Conservation (phyloP, 1,284 basidiomycete genomes). For the Puccinia triticina region DNA sequence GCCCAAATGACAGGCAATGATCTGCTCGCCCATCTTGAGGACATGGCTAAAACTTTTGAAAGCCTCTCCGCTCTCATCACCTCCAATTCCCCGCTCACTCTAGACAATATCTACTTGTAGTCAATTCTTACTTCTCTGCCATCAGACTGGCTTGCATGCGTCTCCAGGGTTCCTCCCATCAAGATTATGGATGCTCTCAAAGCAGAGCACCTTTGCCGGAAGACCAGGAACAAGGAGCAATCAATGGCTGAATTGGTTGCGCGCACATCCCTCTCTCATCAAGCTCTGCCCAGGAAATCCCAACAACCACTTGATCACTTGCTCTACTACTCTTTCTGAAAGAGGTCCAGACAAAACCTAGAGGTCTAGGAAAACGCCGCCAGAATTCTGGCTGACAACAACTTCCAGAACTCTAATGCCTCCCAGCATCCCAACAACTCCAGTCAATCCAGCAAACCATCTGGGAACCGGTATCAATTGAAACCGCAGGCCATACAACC, state of each 20-base stretch:
- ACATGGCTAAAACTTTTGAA: background rate
- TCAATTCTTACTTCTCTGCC: background rate
- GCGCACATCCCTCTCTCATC: background rate
- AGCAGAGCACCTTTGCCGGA: background rate
- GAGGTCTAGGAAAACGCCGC: too few species aligned
- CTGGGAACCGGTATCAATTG: background rate
- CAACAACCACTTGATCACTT: background rate
- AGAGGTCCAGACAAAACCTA: too few species aligned
- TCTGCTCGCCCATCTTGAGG: background rate
- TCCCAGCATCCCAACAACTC: too few species aligned
- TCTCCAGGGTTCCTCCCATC: background rate
- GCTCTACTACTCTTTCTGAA: too few species aligned
- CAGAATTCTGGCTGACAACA: too few species aligned
- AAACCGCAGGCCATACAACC: background rate
- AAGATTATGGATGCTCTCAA: background rate
- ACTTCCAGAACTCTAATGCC: background rate
- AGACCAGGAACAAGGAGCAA: background rate
- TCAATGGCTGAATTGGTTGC: background rate
- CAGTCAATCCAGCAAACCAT: too few species aligned
- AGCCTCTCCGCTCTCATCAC: background rate
- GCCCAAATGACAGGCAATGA: background rate
- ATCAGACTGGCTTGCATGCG: background rate
- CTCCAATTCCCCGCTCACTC: background rate
- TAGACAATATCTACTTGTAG: background rate
- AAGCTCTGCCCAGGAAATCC: too few species aligned